Base-by-base conservation (phyloP, 345 rosid genomes). In the Gynandropsis gynandra region DNA sequence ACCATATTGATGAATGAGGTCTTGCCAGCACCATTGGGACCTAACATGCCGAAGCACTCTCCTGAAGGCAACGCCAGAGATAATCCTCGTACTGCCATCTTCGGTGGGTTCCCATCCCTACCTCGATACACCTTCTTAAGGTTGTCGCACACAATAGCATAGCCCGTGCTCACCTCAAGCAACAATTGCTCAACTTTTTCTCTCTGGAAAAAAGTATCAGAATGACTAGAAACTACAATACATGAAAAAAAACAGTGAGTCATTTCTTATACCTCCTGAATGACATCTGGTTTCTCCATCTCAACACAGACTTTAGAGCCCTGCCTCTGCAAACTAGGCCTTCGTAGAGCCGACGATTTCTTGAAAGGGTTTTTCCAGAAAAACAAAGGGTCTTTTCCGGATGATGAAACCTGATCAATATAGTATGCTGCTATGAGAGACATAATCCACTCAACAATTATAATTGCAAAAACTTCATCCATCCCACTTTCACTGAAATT, bases 21-120 rank as follows among this genome's bases (percentile, higher is more conserved):
- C 60, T 92, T 92, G 33, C 99, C 97, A 16, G 99, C 97, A 43
- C 95, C 99, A 68, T 92, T 92, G 3, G 99, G 99, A 49, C 99
- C 97, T 48, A 92, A 86, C 87, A 92, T 80, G 37, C 99, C 99
- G 12, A 92, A 85, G 72, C 99, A 92, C 68, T 92, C 96, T 55
- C 93, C 97, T 39, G 74, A 74, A 57, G 95, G 87, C 62, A 92
- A 63, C 47, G 89, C 95, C 47, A 92, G 95, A 70, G 97, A 87
- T 64, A 92, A 65, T 16, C 95, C 99, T 16, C 78, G 74, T 2
- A 92, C 99, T 17, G 97, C 97, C 61, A 76, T 9, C 65, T 92
- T 88, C 19, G 74, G 84, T 1, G 90, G 95, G 56, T 92, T 92
- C 44, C 96, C 96, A 56, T 92, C 98, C 55, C 76, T 87, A 64